phyloP scores from a whole-genome alignment of 768 basidiomycete species.

The Russula dissimulans region DNA sequence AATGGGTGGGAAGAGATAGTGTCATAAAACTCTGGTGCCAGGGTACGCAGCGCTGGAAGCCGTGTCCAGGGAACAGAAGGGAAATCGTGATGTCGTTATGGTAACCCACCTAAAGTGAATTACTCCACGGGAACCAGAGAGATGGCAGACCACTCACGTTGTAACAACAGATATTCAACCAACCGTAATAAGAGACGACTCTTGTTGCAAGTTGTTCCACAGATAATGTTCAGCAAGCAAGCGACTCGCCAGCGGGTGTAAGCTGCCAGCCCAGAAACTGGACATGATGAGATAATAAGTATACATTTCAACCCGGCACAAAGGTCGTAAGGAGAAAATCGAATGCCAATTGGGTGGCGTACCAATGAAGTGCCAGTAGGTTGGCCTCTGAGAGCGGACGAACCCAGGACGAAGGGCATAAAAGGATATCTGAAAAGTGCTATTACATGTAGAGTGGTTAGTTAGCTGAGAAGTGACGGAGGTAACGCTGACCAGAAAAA shows the following conservation, averaged over 20 bases:
- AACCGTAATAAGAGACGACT: conserved; percentile 96
- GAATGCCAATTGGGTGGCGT: conserved; percentile 52
- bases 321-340: conserved; percentile 55
- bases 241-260: conserved; percentile 94
- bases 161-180: conserved; percentile 82
- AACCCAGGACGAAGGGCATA: conserved; percentile 95
- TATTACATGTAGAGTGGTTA: conserved; percentile 25
- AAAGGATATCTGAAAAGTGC: conserved; percentile 96
- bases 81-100: conserved; percentile 99
- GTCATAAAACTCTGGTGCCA: conserved; percentile 92
- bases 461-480: background rate
- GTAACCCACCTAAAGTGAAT: conserved; percentile 69
- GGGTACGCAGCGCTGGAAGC: conserved; percentile 66
- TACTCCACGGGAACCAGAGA: background rate
- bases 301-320: conserved; percentile 33
- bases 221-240: conserved; percentile 98
- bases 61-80: conserved; percentile 94
- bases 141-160: conserved; percentile 51
- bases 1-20: conserved; percentile 76
- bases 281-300: conserved; percentile 78
- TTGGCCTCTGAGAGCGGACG: conserved; percentile 73
- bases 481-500: conserved; percentile 71
- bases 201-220: conserved; percentile 86
- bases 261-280: conserved; percentile 92
- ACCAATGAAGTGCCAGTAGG: conserved; percentile 81